Evolutionary conservation across 1,139 yeast species (phyloP), one percentile per base, ranked within the genome.

Genomic region (Schwanniomyces etchellsii): DNA sequence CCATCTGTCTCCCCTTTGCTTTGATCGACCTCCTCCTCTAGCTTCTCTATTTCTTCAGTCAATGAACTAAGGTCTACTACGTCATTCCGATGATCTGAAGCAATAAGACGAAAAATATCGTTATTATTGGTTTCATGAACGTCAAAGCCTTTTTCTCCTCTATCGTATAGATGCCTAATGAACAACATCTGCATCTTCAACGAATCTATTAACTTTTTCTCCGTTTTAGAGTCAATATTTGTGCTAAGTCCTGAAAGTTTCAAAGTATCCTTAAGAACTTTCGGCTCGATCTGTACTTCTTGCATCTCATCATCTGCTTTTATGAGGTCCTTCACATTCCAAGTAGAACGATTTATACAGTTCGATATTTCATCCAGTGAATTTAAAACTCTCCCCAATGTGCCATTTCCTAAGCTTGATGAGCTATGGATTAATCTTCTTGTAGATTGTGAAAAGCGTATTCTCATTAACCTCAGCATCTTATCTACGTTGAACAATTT

Each of bases 161-260:
- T 44, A 20, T 50, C 53, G 31, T 71, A 70, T 32, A 75, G 50
- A 24, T 63, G 61, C 33, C 62, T 52, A 22, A 74, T 58, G 39
- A 75, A 69, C 10, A 55, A 52, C 45, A 74, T 58, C 40, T 75
- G 81, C 12, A 57, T 48, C 29, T 55, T 53, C 36, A 75, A 51
- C 2, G 65, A 57, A 2, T 39, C 31, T 12, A 53, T 48, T 10
- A 68, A 45, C 22, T 41, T 44, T 14, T 47, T 42, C 15, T 57
- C 50, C 16, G 55, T 44, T 16, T 52, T 54, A 1, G 37, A 33
- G 4, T 45, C 28, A 10, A 47, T 30, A 16, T 54, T 39, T 14
- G 48, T 44, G 14, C 61, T 52, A 5, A 75, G 43, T 0, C 80
- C 81, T 0, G 78, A 71, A 16, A 72, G 39, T 33, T 54, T 52